These are phyloP conservation scores for Pleodorina starrii DNA, from an alignment of 139 green algal genomes.

Conservation along the genomic window DNA sequence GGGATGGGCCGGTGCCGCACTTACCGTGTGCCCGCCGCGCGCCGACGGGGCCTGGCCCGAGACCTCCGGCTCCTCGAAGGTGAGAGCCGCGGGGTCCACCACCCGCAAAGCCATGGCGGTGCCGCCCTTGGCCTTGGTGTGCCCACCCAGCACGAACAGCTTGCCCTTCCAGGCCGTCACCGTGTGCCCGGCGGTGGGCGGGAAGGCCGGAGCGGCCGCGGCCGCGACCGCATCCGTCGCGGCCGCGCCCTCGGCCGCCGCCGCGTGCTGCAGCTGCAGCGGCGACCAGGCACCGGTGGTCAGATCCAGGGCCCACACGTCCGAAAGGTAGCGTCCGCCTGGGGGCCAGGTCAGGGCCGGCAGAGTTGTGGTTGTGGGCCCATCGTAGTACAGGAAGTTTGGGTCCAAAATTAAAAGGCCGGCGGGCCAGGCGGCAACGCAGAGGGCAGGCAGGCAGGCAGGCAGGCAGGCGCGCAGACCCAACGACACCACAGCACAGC, in stretches of 20 bases:
- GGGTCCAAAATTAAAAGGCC: no score
- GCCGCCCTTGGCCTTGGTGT: slow-evolving; percentile 82
- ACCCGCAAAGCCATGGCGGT: slow-evolving; percentile 72
- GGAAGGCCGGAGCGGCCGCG: slow-evolving; percentile 3
- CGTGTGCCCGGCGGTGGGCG: slow-evolving; percentile 64
- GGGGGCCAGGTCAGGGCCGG: slow-evolving; percentile 1
- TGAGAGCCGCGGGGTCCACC: slow-evolving; percentile 69
- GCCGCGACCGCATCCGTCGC: no score
- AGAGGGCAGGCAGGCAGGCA: no score
- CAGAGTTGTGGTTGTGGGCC: not conserved
- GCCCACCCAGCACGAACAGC: slow-evolving; percentile 87
- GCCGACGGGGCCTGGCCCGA: slow-evolving; percentile 64
- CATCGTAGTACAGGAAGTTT: no score
- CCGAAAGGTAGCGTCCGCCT: slow-evolving; percentile 90
- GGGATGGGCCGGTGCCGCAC: no score
- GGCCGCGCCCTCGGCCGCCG: no score
- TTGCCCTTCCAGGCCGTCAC: slow-evolving; percentile 64
- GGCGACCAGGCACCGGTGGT: slow-evolving; percentile 78
- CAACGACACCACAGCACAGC: no score
- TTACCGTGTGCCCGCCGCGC: slow-evolving; percentile 84
- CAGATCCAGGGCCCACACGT: slow-evolving; percentile 90
- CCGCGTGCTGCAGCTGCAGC: not conserved
- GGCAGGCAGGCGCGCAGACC: no score
- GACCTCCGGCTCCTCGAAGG: slow-evolving; percentile 47
- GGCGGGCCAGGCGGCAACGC: no score